phyloP scores from a whole-genome alignment of 2,329 filamentous ascomycete species.

The Alternaria metachromatica region DNA sequence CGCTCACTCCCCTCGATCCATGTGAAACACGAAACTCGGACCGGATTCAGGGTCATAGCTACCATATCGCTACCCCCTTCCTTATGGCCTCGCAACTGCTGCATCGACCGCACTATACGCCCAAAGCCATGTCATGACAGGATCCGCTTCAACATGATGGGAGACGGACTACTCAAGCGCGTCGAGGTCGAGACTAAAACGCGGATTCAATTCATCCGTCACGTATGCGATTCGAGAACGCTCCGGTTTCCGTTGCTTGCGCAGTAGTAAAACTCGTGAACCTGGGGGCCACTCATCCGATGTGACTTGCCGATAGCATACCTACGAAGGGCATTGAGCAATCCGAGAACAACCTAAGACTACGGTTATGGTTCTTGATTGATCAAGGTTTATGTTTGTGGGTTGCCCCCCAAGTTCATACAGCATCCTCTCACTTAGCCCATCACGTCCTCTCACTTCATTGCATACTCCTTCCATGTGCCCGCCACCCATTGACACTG shows the following conservation, averaged over 20 bases:
- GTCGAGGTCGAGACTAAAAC: neutral
- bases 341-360: too few species aligned
- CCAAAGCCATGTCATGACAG: neutral
- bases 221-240: too few species aligned
- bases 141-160: neutral
- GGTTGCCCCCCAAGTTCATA: too few species aligned
- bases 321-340: rapidly evolving
- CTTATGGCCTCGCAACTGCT: rapidly evolving
- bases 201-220: neutral
- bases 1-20: neutral
- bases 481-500: neutral
- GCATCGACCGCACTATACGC: neutral
- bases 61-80: neutral
- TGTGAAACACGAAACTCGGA: neutral
- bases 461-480: too few species aligned
- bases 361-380: too few species aligned
- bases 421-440: neutral
- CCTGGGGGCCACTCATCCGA: rapidly evolving
- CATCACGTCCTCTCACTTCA: neutral
- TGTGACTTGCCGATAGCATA: neutral
- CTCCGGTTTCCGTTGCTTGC: neutral
- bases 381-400: too few species aligned
- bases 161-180: rapidly evolving
- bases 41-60: rapidly evolving
- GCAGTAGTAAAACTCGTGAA: rapidly evolving